Evolutionary conservation across 805 yeast species (phyloP), one percentile per base, ranked within the genome.

Genomic region (Torulaspora gathmanii): DNA sequence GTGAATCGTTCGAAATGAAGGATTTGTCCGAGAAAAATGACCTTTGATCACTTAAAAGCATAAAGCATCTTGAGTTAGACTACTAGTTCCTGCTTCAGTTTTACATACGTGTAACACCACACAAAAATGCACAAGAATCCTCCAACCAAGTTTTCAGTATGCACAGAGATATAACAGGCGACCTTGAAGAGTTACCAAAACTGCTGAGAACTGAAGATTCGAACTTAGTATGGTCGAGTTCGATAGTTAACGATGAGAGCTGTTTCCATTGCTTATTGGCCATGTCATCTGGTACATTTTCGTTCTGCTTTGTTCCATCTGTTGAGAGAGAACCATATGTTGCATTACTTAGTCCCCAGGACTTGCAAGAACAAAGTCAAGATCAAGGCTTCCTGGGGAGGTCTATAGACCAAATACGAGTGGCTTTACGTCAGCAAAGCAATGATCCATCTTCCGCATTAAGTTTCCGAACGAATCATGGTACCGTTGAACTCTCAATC

Each of bases 1-100:
- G 49, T 8, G 68, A 67, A 33, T 54, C 51, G 23, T 62, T 60
- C 44, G 70, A 68, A 39, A 47, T 69, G 55, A 54, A 62, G 22
- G 70, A 65, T 37, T 40, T 65, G 20, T 51, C 63, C 5, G 34
- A 49, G n/a, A 51, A 56, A 16, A 38, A 46, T n/a, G 34, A 22
- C 17, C 44, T 37, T 9, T 40, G 33, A 26, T 12, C 17, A 20
- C 12, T 10, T 10, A 12, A 29, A 34, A 34, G 31, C 40, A 40
- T 30, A 10, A 23, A 13, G 20, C 20, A 31, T 31, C 7, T 5
- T 22, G 25, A 11, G 12, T 15, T 2, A 15, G 19, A 11, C 2
- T 30, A 6, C 22, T 9, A 6, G 20, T 31, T 7, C 11, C 19
- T 4, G 20, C 25, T 22, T 22, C 25, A 4, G 8, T 3, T 22